Conservation (phyloP, 345 rosid species). For the Rhodamnia rubescens region DNA sequence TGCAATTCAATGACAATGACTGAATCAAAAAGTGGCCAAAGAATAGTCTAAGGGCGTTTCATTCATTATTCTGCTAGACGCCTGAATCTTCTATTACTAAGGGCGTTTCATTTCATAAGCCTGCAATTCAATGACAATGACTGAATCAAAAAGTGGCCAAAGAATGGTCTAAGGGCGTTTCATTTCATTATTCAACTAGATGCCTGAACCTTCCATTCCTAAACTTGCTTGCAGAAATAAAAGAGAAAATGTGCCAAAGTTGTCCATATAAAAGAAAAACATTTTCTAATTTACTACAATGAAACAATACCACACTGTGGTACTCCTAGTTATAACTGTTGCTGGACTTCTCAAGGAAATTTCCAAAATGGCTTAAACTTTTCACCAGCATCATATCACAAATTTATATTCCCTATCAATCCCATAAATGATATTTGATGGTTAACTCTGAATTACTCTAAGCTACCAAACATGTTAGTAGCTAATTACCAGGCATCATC, state of each 20-base stretch:
- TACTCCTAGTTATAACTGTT: not conserved
- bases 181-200: not conserved
- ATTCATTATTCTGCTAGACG: not conserved
- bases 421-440: not conserved
- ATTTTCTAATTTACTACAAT: not conserved
- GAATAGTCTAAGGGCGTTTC: not conserved
- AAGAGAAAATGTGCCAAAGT: not conserved
- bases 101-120: conserved; percentile 16
- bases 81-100: not conserved
- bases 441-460: not conserved
- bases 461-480: not conserved
- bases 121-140: conserved; percentile 25
- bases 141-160: not conserved
- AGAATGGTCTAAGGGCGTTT: not conserved
- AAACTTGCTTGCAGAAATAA: not conserved
- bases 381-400: not conserved
- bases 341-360: not conserved
- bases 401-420: not conserved
- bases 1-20: conserved; percentile 15
- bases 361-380: not conserved
- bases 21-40: not conserved
- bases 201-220: not conserved
- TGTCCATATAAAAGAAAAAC: not conserved
- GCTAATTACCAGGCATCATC: not conserved
- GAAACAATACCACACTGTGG: not conserved